Conservation (phyloP, 2,329 filamentous ascomycete species). For the Alternaria brassicae region DNA sequence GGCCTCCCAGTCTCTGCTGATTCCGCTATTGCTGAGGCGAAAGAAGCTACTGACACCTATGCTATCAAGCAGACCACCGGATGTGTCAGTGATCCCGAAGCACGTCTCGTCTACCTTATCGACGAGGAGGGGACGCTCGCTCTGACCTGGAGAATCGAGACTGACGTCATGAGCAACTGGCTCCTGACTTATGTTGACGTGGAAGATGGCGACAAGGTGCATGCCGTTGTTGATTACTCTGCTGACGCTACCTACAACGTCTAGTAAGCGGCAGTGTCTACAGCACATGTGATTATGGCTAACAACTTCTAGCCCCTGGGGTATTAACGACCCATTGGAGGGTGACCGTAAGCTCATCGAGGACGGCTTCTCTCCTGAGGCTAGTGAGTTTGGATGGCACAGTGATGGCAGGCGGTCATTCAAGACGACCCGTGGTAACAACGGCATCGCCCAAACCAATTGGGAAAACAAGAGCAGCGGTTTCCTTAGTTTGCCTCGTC, state of each 20-base stretch:
- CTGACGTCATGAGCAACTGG: constrained; percentile 64
- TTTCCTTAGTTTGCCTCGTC: constrained; percentile 61
- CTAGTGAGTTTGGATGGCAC: constrained; percentile 64
- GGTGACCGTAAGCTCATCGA: constrained; percentile 55
- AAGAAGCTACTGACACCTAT: constrained; percentile 48
- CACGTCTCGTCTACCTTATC: constrained; percentile 63
- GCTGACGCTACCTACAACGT: constrained; percentile 64
- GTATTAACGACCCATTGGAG: constrained; percentile 61
- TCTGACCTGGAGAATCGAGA: constrained; percentile 66
- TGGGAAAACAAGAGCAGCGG: constrained; percentile 50
- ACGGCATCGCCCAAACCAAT: constrained; percentile 63
- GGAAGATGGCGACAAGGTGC: constrained; percentile 54
- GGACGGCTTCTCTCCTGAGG: constrained; percentile 58
- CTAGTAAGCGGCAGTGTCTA: constrained; percentile 49
- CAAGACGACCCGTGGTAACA: constrained; percentile 65
- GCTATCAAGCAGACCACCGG: constrained; percentile 59
- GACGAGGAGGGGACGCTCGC: constrained; percentile 57
- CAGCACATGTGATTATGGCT: neutral
- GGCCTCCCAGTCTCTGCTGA: constrained; percentile 53
- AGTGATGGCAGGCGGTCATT: constrained; percentile 58
- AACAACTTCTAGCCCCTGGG: constrained; percentile 52
- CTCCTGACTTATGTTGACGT: constrained; percentile 66
- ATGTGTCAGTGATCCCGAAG: constrained; percentile 61
- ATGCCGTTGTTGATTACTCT: constrained; percentile 65
- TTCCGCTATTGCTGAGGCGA: constrained; percentile 51